Conservation (phyloP, 768 basidiomycete genomes). For the Sarcodon aspratus region DNA sequence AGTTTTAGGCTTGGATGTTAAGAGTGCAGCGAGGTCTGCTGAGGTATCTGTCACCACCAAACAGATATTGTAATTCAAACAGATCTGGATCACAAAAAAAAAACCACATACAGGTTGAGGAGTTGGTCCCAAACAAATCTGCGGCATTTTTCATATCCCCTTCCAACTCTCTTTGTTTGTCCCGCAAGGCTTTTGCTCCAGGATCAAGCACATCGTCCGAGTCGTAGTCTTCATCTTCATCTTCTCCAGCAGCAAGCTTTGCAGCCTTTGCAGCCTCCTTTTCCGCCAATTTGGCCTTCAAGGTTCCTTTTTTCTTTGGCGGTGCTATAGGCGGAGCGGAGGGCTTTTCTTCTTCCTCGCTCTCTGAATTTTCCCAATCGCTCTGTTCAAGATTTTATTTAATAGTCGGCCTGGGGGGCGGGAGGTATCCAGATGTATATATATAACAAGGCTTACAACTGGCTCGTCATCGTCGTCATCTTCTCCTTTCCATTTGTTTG, state of each 20-base stretch:
- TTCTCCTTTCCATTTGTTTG: slow-evolving; percentile 82
- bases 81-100: not conserved
- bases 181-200: slow-evolving; percentile 60
- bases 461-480: slow-evolving; percentile 78
- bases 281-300: slow-evolving; percentile 88
- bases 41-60: slow-evolving; percentile 40
- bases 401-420: slow-evolving; percentile 2
- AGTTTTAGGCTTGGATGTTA: slow-evolving; percentile 73
- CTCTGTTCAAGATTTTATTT: slow-evolving; percentile 36
- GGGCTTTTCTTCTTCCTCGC: slow-evolving; percentile 34
- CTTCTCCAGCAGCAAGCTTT: slow-evolving; percentile 27
- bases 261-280: slow-evolving; percentile 73
- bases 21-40: slow-evolving; percentile 55
- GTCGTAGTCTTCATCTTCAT: slow-evolving; percentile 49
- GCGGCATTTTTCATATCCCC: slow-evolving; percentile 82
- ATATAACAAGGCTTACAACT: slow-evolving; percentile 41
- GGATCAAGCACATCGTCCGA: slow-evolving; percentile 61
- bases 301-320: slow-evolving; percentile 84
- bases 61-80: not conserved
- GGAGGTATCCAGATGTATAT: not conserved
- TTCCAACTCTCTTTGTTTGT: slow-evolving; percentile 74
- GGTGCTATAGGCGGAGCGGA: slow-evolving; percentile 42
- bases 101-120: slow-evolving; percentile 46
- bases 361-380: slow-evolving; percentile 90
- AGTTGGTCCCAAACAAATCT: slow-evolving; percentile 65